Percentiles rank a stretch among this genome's conserved stretches.
Evolutionary conservation across 2,329 filamentous ascomycete genomes (phyloP).

Genomic region (Xylariaceae sp.): DNA sequence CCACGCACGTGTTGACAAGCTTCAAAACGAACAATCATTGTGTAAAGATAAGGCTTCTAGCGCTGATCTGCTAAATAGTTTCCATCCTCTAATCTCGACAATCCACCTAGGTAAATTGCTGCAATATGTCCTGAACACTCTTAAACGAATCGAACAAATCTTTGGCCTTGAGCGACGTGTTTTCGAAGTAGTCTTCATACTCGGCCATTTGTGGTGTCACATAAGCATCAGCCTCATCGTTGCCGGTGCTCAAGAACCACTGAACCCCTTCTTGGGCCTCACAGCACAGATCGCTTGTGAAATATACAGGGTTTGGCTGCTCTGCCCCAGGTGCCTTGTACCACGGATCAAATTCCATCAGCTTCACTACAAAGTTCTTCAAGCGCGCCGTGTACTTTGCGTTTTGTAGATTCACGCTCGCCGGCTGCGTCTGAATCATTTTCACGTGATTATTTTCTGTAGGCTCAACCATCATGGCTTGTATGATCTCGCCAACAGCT

Average conservation of each 20-base stretch:
- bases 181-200: slow-evolving; percentile 19
- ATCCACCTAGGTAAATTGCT: slow-evolving; percentile 2
- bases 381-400: slow-evolving; percentile 31
- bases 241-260: slow-evolving; percentile 13
- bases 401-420: slow-evolving; percentile 25
- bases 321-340: not conserved
- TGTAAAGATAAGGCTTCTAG: too few relatives aligned
- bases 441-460: slow-evolving; percentile 20
- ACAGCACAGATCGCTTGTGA: slow-evolving; percentile 30
- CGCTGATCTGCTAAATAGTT: not conserved
- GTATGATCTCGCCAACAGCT: slow-evolving; percentile 40
- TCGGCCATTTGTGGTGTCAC: slow-evolving; percentile 19
- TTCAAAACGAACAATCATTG: too few relatives aligned
- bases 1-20: too few relatives aligned
- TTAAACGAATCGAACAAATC: slow-evolving; percentile 12
- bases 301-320: slow-evolving; percentile 13
- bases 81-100: not conserved
- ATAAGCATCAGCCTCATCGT: slow-evolving; percentile 8
- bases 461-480: slow-evolving; percentile 42
- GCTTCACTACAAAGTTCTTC: slow-evolving; percentile 35
- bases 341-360: slow-evolving; percentile 39
- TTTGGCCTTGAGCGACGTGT: not conserved
- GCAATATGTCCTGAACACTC: slow-evolving; percentile 22
- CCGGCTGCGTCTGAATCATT: slow-evolving; percentile 18
- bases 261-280: slow-evolving; percentile 14